Percentiles rank a stretch among this genome's conserved stretches.
These are phyloP conservation scores for Alternaria arbusti DNA, from an alignment of 2,329 filamentous ascomycete genomes.

Conservation along the genomic window DNA sequence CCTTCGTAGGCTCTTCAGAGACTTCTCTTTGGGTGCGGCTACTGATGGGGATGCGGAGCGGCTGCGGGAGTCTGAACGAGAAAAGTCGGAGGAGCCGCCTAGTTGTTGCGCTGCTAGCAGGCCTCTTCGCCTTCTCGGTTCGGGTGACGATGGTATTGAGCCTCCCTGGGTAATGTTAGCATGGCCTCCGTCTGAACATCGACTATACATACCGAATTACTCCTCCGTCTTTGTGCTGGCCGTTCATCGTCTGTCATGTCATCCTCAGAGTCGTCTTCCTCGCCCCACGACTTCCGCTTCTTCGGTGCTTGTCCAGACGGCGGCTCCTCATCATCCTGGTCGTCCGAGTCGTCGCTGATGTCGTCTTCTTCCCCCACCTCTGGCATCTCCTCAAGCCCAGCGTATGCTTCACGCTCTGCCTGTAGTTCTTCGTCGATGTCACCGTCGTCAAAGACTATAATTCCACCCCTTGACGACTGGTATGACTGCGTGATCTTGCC, in stretches of 20 bases:
- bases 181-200: background rate
- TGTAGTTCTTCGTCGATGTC: constrained; percentile 86
- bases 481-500: constrained; percentile 77
- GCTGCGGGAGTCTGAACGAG: constrained; percentile 48
- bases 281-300: constrained; percentile 52
- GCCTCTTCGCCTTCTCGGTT: constrained; percentile 67
- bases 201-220: constrained; percentile 75
- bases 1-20: constrained; percentile 73
- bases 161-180: constrained; percentile 47
- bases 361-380: constrained; percentile 78
- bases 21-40: constrained; percentile 63
- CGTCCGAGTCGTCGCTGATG: constrained; percentile 62
- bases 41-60: constrained; percentile 44
- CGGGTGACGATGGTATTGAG: constrained; percentile 72
- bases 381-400: constrained; percentile 88
- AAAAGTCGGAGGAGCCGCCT: constrained; percentile 49
- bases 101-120: constrained; percentile 50
- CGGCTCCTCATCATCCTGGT: constrained; percentile 43
- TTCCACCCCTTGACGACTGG: constrained; percentile 79
- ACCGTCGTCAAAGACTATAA: constrained; percentile 94
- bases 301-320: constrained; percentile 45
- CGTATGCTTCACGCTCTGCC: constrained; percentile 80
- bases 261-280: constrained; percentile 68
- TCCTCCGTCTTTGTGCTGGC: constrained; percentile 80
- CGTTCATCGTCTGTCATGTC: constrained; percentile 75